Evolutionary conservation across 2,329 filamentous ascomycete genomes (phyloP).

Genomic region (Cladorrhinum sp.): DNA sequence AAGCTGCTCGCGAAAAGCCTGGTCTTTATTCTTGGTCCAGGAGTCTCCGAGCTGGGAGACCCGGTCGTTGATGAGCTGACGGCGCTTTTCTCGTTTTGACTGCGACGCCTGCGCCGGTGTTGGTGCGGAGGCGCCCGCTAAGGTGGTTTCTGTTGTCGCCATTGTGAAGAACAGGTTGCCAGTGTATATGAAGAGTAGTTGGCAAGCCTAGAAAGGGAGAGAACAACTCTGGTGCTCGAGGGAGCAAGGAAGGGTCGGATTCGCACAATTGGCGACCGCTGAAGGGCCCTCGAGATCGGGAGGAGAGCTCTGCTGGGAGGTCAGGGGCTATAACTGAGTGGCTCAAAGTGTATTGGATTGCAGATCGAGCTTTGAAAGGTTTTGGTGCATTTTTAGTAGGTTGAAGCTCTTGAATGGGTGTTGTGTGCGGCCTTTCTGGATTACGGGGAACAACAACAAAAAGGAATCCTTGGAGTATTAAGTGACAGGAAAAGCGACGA

Average conservation of each 20-base stretch:
- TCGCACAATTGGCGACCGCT: slow-evolving; percentile 1
- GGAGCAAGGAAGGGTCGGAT: not conserved
- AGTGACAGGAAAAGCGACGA: not conserved
- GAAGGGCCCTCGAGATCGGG: not conserved
- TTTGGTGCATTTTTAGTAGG: not conserved
- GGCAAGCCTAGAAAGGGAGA: not conserved
- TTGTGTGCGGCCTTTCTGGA: not conserved
- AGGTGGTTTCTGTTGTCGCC: slow-evolving; percentile 26
- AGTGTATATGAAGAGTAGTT: not conserved
- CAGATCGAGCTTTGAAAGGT: not conserved
- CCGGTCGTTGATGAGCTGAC: slow-evolving; percentile 76
- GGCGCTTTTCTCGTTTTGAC: slow-evolving; percentile 88
- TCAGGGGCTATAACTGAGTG: not conserved
- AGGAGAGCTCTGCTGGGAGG: not conserved
- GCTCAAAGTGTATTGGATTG: not conserved
- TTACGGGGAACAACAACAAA: not conserved
- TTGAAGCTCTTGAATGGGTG: not conserved
- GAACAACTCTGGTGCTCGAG: not conserved
- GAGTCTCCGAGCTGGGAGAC: slow-evolving; percentile 71
- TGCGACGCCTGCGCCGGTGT: slow-evolving; percentile 36
- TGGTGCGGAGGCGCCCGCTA: slow-evolving; percentile 27
- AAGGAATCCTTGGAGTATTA: not conserved
- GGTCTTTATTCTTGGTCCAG: slow-evolving; percentile 77
- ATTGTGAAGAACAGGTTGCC: slow-evolving; percentile 15
- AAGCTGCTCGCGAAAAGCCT: slow-evolving; percentile 83